These are phyloP conservation scores for Pulveroboletus frians DNA, from an alignment of 768 basidiomycete species.

Conservation along the genomic window DNA sequence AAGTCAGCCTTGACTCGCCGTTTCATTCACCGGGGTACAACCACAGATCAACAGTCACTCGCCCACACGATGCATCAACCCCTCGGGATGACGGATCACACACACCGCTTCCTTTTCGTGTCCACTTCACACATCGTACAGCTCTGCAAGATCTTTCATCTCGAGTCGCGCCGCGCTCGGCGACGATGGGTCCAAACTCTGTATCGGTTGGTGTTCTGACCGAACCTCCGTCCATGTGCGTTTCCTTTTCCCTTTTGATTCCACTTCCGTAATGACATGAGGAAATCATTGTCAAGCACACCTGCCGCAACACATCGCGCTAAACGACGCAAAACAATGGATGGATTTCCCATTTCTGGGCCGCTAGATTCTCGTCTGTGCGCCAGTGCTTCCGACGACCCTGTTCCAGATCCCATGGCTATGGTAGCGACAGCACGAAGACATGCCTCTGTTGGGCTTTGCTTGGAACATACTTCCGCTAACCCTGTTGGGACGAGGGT, in stretches of 20 bases:
- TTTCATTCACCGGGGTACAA: slow-evolving; percentile 4
- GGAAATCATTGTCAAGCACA: background rate
- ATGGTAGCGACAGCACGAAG: slow-evolving; percentile 3
- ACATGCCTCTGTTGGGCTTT: background rate
- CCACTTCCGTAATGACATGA: background rate
- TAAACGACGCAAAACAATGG: slow-evolving; percentile 8
- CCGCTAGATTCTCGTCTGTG: background rate
- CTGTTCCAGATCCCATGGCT: background rate
- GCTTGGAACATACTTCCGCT: background rate
- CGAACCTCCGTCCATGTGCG: slow-evolving; percentile 10
- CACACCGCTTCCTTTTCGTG: background rate
- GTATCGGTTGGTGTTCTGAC: background rate
- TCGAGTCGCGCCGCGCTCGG: background rate
- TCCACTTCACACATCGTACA: background rate
- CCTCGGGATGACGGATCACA: background rate
- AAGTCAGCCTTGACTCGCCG: background rate
- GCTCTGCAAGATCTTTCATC: background rate
- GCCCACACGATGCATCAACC: background rate
- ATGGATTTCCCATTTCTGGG: background rate
- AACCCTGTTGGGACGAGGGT: background rate
- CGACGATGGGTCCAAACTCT: background rate
- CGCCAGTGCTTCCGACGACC: background rate
- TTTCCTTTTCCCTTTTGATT: background rate
- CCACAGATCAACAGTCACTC: slow-evolving; percentile 1
- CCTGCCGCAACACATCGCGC: background rate